Evolutionary conservation across 2,329 filamentous ascomycete genomes (phyloP).

Genomic region (Stagonosporopsis cucurbitacearum): DNA sequence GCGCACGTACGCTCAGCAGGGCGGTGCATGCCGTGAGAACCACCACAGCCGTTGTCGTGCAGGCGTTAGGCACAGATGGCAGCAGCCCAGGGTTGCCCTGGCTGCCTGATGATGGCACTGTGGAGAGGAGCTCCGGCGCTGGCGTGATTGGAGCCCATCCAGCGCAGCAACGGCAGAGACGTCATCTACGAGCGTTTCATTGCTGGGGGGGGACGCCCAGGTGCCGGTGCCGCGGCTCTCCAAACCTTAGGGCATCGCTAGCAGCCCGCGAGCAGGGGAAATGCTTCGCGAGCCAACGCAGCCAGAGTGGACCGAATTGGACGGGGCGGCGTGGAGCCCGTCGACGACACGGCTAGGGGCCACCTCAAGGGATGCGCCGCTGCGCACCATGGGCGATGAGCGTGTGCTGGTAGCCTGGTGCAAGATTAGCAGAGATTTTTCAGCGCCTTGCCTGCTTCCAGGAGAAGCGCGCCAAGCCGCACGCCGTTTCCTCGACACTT

Average conservation of each 20-base stretch:
- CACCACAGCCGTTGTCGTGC: constrained; percentile 11
- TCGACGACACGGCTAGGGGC: constrained; percentile 16
- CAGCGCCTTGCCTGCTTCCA: constrained; percentile 20
- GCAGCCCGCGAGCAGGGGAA: constrained; percentile 24
- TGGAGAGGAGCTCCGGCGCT: constrained; percentile 14
- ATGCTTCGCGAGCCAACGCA: constrained; percentile 11
- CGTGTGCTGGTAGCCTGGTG: constrained; percentile 15
- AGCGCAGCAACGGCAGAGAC: constrained; percentile 23
- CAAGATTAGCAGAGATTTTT: constrained; percentile 21
- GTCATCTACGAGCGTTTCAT: constrained; percentile 30
- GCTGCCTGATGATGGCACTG: constrained; percentile 24
- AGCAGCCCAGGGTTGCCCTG: constrained; percentile 6
- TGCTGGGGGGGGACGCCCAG: constrained; percentile 12
- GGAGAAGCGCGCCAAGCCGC: constrained; percentile 22
- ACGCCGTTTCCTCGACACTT: constrained; percentile 22
- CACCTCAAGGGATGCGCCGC: constrained; percentile 15
- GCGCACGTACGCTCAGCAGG: constrained; percentile 17
- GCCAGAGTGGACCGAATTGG: constrained; percentile 18
- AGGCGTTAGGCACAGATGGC: constrained; percentile 8
- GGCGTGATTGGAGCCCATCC: constrained; percentile 23
- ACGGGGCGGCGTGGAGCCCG: constrained; percentile 25
- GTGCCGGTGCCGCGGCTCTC: constrained; percentile 20
- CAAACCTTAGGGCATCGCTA: constrained; percentile 21
- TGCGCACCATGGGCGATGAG: constrained; percentile 16
- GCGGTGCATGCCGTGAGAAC: constrained; percentile 20